Percentiles rank a stretch among this genome's conserved stretches.
phyloP scores from a whole-genome alignment of 2,329 filamentous ascomycete species.

The Aspergillus awamori region DNA sequence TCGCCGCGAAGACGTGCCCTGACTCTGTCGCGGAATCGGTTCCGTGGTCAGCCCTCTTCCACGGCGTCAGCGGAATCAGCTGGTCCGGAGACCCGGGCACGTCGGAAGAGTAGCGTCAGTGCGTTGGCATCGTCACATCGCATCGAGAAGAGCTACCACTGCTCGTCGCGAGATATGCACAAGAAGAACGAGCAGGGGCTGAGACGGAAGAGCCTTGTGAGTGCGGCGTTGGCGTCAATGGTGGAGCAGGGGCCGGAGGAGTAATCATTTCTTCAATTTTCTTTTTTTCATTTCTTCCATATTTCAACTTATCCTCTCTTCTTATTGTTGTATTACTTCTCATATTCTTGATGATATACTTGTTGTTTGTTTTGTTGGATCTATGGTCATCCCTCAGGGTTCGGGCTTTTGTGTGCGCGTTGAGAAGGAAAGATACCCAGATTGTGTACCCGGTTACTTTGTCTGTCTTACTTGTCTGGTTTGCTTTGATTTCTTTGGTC shows the following conservation, averaged over 20 bases:
- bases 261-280: not conserved
- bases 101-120: conserved; percentile 35
- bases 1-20: conserved; percentile 36
- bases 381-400: conserved; percentile 5
- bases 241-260: conserved; percentile 25
- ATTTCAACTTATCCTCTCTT: not conserved
- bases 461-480: not conserved
- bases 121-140: conserved; percentile 29
- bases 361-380: conserved; percentile 7
- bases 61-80: not conserved
- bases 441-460: conserved; percentile 12
- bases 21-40: conserved; percentile 33
- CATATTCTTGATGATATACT: conserved; percentile 1
- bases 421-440: conserved; percentile 18
- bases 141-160: conserved; percentile 39
- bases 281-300: not conserved
- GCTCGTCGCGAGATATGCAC: conserved; percentile 27
- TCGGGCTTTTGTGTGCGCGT: conserved; percentile 9
- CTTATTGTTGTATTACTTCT: conserved; percentile 4
- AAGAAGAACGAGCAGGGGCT: conserved; percentile 42
- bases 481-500: not conserved
- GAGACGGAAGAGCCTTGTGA: conserved; percentile 42
- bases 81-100: not conserved
- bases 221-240: conserved; percentile 42
- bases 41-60: conserved; percentile 26